Percentiles rank a stretch among this genome's conserved stretches.
These are phyloP conservation scores for Athelia psychrophila DNA, from an alignment of 1,284 basidiomycete species.

Conservation along the genomic window DNA sequence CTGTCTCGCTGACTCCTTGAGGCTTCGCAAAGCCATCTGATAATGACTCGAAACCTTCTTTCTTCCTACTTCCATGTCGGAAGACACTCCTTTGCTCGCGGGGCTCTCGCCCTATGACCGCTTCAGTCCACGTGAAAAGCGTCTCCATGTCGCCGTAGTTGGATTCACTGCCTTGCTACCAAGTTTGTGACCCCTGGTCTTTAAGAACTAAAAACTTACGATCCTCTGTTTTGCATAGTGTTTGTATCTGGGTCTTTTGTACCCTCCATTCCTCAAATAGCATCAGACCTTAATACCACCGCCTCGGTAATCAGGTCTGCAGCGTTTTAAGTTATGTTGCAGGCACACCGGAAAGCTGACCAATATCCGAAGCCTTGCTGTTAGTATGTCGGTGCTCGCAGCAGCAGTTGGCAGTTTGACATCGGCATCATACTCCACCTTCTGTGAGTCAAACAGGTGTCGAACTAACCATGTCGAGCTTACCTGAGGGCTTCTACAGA, in stretches of 20 bases:
- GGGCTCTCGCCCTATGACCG: conserved; percentile 39
- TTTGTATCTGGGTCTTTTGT: conserved; percentile 69
- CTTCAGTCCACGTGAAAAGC: conserved; percentile 45
- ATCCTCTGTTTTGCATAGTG: conserved; percentile 34
- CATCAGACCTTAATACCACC: conserved; percentile 55
- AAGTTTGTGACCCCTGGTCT: conserved; percentile 37
- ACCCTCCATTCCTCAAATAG: conserved; percentile 67
- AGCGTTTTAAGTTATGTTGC: conserved; percentile 6
- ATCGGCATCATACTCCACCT: conserved; percentile 53
- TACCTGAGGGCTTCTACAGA: neutral
- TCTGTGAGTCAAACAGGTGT: conserved; percentile 32
- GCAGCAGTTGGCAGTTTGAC: conserved; percentile 41
- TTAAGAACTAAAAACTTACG: conserved; percentile 23
- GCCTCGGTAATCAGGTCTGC: conserved; percentile 51
- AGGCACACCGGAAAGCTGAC: conserved; percentile 16
- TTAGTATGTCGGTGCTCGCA: conserved; percentile 43
- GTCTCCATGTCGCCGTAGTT: conserved; percentile 46
- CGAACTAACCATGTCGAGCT: neutral
- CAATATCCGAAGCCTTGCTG: conserved; percentile 22
- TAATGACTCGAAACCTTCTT: no score
- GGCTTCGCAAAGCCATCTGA: no score
- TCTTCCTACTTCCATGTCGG: neutral
- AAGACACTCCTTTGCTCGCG: neutral
- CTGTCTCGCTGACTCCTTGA: no score
- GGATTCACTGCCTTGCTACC: conserved; percentile 50